Evolutionary conservation across 352 stramenopile species (phyloP), one percentile per base, ranked within the genome.

Genomic region (Phytophthora hibernalis): DNA sequence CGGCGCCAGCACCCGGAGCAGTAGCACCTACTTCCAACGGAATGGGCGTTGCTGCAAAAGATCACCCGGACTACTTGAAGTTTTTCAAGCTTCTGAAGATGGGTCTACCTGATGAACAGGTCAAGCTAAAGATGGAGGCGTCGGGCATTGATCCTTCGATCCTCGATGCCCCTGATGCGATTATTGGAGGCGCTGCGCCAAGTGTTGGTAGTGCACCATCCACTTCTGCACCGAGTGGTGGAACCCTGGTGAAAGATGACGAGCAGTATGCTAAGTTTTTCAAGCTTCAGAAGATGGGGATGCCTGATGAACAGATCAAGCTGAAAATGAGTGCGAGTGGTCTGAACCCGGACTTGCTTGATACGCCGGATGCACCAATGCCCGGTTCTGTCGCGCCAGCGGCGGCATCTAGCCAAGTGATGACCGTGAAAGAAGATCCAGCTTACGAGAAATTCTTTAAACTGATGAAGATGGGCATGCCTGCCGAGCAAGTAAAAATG

Each of bases 361-460:
- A 99, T 64, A 93, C 80, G 2, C 86, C 86, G 3, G 82, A 94
- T 37, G 88, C 96, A 59, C 83, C 86, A 21, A 87, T 97, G 57
- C 80, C 87, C 31, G 85, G 82, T 10, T 78, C 75, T n/a, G 11
- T 48, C n/a, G 42, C 60, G 15, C 30, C 47, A 37, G 51, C 45
- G 12, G 22, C 43, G 28, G 37, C 54, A 1, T 50, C 53, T 6
- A 47, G 48, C 16, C 54, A 68, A 37, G 33, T 60, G 7, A 81
- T 97, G 58, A 93, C 87, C 8, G 75, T 98, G 28, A 97, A 97
- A 53, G 92, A 98, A 53, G 92, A 98, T 56, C 93, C 93, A 20
- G 82, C 72, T 5, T 98, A 97, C 62, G 77, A 86, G 24, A 98
- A 98, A 64, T 99, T 98, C 66, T 98, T 98, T 67, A 98, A 98